phyloP scores from a whole-genome alignment of 352 stramenopile genomes.

The Phytophthora fragariae region DNA sequence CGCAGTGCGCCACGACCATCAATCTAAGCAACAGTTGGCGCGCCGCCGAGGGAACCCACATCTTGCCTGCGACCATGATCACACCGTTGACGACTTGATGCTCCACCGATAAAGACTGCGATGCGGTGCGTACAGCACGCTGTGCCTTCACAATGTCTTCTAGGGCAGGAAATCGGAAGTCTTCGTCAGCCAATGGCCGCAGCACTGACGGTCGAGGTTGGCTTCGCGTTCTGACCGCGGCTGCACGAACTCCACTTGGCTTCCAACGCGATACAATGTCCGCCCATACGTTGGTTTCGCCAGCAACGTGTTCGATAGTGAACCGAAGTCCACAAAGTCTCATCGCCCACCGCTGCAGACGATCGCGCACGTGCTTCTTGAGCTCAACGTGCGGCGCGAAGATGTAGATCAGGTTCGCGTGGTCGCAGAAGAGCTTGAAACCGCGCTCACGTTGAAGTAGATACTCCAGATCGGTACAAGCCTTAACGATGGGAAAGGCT shows the following conservation, averaged over 20 bases:
- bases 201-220: neutral
- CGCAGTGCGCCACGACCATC: neutral
- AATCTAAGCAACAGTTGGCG: neutral
- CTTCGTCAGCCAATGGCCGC: neutral
- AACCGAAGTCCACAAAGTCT: neutral
- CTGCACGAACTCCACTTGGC: neutral
- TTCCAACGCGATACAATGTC: neutral
- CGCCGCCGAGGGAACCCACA: neutral
- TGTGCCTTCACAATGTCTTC: neutral
- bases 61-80: neutral
- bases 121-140: too few species aligned
- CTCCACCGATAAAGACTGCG: neutral
- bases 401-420: slow-evolving; percentile 30
- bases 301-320: neutral
- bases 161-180: neutral
- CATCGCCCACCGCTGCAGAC: neutral
- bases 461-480: slow-evolving; percentile 16
- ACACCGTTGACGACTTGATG: neutral
- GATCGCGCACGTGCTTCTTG: slow-evolving; percentile 14
- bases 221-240: neutral
- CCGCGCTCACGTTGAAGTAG: slow-evolving; percentile 16
- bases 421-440: slow-evolving; percentile 33
- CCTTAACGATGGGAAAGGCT: slow-evolving; percentile 16
- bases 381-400: slow-evolving; percentile 16
- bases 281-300: neutral